These are phyloP conservation scores for Monosporascus sp. DNA, from an alignment of 2,329 filamentous ascomycete genomes.

Conservation along the genomic window DNA sequence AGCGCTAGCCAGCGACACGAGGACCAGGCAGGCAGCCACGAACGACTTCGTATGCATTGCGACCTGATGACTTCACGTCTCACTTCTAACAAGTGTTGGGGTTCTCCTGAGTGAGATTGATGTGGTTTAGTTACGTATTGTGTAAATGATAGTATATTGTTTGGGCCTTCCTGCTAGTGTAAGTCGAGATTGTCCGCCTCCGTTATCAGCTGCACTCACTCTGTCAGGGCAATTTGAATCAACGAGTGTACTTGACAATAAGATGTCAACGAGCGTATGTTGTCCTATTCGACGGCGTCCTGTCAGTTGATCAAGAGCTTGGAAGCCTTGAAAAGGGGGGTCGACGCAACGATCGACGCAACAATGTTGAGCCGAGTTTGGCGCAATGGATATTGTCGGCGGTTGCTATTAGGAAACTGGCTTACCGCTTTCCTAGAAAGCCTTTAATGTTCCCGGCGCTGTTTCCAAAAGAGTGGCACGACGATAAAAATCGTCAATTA, in stretches of 20 bases:
- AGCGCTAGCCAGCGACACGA: slow-evolving; percentile 31
- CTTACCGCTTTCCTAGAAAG: background rate
- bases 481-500: slow-evolving; percentile 28
- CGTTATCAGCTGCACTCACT: slow-evolving; percentile 20
- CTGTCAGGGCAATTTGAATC: slow-evolving; percentile 32
- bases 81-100: background rate
- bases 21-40: slow-evolving; percentile 31
- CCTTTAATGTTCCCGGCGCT: background rate
- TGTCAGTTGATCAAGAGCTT: slow-evolving; percentile 10
- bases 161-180: slow-evolving; percentile 9
- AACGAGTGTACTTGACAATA: slow-evolving; percentile 44
- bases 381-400: background rate
- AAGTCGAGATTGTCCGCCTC: background rate
- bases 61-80: slow-evolving; percentile 12
- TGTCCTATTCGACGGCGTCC: slow-evolving; percentile 8
- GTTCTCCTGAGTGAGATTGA: background rate
- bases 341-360: too few species aligned
- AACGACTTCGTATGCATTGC: slow-evolving; percentile 25
- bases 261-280: slow-evolving; percentile 36
- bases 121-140: slow-evolving; percentile 5
- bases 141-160: slow-evolving; percentile 21
- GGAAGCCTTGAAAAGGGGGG: too few species aligned
- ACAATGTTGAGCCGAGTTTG: too few species aligned
- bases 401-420: background rate
- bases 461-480: slow-evolving; percentile 29